Conservation (phyloP, 306 rosid species). For the Vigna mungo region DNA sequence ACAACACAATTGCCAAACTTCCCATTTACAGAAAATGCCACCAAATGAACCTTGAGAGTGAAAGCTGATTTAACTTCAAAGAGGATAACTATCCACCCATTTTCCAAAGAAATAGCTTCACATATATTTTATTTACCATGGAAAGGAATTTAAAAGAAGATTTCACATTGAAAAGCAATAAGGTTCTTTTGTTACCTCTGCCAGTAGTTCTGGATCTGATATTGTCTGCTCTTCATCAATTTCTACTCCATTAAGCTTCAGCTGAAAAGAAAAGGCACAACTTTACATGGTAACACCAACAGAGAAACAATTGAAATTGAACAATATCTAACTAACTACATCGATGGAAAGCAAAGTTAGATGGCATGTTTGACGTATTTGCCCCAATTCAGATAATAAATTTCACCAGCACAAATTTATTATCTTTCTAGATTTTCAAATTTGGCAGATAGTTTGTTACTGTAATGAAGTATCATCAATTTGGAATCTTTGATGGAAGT, state of each 20-base stretch:
- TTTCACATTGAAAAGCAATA: slow-evolving; percentile 10
- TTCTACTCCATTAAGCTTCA: slow-evolving; percentile 80
- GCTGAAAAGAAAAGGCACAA: slow-evolving; percentile 50
- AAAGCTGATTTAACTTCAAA: slow-evolving; percentile 31
- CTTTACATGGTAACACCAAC: slow-evolving; percentile 23
- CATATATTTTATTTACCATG: slow-evolving; percentile 4
- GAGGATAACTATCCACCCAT: slow-evolving; percentile 6
- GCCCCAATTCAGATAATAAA: slow-evolving; percentile 14
- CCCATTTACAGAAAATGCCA: not conserved
- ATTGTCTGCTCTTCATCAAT: slow-evolving; percentile 88
- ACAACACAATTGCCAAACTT: not conserved
- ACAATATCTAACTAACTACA: slow-evolving; percentile 1
- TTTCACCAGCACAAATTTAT: slow-evolving; percentile 1
- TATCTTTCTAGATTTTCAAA: slow-evolving; percentile 31
- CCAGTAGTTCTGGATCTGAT: slow-evolving; percentile 70
- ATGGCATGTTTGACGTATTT: not conserved
- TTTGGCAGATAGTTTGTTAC: not conserved
- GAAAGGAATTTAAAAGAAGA: slow-evolving; percentile 9
- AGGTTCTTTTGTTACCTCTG: slow-evolving; percentile 67
- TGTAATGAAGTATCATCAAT: slow-evolving; percentile 28
- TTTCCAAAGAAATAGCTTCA: slow-evolving; percentile 2
- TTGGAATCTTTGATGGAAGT: not conserved
- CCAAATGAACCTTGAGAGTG: slow-evolving; percentile 9
- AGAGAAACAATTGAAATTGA: slow-evolving; percentile 31
- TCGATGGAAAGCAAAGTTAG: not conserved